Conservation (phyloP, 345 rosid genomes). For the Ricinus communis region DNA sequence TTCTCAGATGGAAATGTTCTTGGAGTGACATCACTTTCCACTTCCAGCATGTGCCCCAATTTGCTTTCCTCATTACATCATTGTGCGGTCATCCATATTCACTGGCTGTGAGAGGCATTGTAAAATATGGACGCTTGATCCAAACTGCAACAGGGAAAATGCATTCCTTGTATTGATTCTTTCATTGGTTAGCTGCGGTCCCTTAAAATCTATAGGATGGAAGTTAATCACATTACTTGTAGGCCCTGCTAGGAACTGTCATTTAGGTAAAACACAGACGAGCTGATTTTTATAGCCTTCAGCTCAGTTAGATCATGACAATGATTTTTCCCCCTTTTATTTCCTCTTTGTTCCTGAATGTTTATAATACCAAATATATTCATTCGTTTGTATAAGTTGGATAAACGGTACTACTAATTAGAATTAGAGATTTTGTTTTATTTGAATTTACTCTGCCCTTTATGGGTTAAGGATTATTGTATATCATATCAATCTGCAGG, state of each 20-base stretch:
- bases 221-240: slow-evolving; percentile 5
- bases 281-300: slow-evolving; percentile 28
- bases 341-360: neutral
- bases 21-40: slow-evolving; percentile 4
- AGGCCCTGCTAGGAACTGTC: slow-evolving; percentile 14
- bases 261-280: slow-evolving; percentile 11
- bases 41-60: neutral
- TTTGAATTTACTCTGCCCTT: neutral
- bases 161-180: slow-evolving; percentile 32
- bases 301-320: slow-evolving; percentile 21
- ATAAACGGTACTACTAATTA: slow-evolving; percentile 8
- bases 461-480: no score
- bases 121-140: slow-evolving; percentile 5
- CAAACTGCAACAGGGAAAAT: neutral
- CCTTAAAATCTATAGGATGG: slow-evolving; percentile 11
- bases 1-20: neutral
- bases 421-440: slow-evolving; percentile 1
- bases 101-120: slow-evolving; percentile 8
- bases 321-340: neutral
- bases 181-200: slow-evolving; percentile 29
- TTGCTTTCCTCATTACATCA: neutral
- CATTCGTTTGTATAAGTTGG: slow-evolving; percentile 22
- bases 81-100: slow-evolving; percentile 10
- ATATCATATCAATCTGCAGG: no score
- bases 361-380: slow-evolving; percentile 13